These are phyloP conservation scores for Typha latifolia DNA, from an alignment of 176 grass and related monocot species.

Conservation along the genomic window DNA sequence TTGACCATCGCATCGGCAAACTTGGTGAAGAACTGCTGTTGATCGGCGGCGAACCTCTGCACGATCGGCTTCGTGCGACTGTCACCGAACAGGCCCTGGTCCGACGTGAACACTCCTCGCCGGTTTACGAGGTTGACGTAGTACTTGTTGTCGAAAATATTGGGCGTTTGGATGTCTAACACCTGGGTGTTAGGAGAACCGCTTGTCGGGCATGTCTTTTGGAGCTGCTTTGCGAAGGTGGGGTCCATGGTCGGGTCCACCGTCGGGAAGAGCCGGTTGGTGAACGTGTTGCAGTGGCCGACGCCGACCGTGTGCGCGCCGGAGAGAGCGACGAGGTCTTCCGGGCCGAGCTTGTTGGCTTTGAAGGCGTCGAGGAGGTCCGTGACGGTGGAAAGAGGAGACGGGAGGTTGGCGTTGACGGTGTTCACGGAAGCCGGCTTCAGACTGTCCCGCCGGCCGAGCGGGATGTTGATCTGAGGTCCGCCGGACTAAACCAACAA, in stretches of 20 bases:
- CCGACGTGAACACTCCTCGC: slow-evolving; percentile 35
- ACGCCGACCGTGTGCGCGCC: too few species aligned
- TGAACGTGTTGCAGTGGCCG: slow-evolving; percentile 15
- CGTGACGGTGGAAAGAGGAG: not conserved
- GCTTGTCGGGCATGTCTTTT: slow-evolving; percentile 4
- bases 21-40: slow-evolving; percentile 30
- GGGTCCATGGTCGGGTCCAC: not conserved
- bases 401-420: slow-evolving; percentile 11
- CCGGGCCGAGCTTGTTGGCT: slow-evolving; percentile 1
- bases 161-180: slow-evolving; percentile 12
- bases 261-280: slow-evolving; percentile 7
- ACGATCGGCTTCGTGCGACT: not conserved
- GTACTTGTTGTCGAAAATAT: slow-evolving; percentile 43
- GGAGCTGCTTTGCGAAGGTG: slow-evolving; percentile 3
- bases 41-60: slow-evolving; percentile 2
- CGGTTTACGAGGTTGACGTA: slow-evolving; percentile 13
- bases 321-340: slow-evolving; percentile 27
- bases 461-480: not conserved
- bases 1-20: slow-evolving; percentile 36
- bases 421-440: not conserved
- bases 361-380: slow-evolving; percentile 3
- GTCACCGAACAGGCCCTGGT: slow-evolving; percentile 21
- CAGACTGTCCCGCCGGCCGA: slow-evolving; percentile 21
- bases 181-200: not conserved
- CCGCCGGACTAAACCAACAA: slow-evolving; percentile 10